These are phyloP conservation scores for Takashimella tepidaria DNA, from an alignment of 1,284 basidiomycete species.

Conservation along the genomic window DNA sequence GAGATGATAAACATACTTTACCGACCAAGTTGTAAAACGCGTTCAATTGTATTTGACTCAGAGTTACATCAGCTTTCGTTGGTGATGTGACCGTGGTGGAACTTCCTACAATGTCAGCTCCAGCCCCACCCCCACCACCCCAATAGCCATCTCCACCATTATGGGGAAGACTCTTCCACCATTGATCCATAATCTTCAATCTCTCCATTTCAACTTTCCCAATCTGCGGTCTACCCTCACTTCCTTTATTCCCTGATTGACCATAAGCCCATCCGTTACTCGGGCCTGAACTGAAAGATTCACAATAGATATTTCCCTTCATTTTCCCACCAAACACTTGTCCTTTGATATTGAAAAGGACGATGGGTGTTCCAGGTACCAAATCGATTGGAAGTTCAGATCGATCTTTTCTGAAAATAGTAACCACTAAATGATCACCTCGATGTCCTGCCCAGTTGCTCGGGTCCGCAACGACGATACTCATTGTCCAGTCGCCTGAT, in stretches of 20 bases:
- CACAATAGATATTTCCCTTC: slow-evolving; percentile 22
- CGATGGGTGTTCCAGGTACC: slow-evolving; percentile 13
- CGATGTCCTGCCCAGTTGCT: slow-evolving; percentile 7
- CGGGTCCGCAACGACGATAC: slow-evolving; percentile 22
- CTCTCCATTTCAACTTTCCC: slow-evolving; percentile 8
- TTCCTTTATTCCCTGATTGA: slow-evolving; percentile 5
- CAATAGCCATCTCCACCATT: neutral
- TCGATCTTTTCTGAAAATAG: slow-evolving; percentile 14
- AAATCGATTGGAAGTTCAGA: slow-evolving; percentile 12
- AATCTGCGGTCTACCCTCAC: neutral
- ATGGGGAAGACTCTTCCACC: slow-evolving; percentile 15
- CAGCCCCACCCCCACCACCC: neutral
- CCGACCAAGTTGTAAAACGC: slow-evolving; percentile 6
- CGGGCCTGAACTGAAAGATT: neutral
- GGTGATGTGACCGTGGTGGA: neutral
- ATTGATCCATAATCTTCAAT: slow-evolving; percentile 6
- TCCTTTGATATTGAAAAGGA: slow-evolving; percentile 17
- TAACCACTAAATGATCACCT: slow-evolving; percentile 22
- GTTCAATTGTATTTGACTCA: slow-evolving; percentile 9
- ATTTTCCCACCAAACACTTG: slow-evolving; percentile 18
- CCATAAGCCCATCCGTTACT: slow-evolving; percentile 16
- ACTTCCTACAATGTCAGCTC: neutral
- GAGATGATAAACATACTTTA: slow-evolving; percentile 18
- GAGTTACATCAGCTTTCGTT: neutral
- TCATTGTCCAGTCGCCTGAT: slow-evolving; percentile 17